Evolutionary conservation across 345 rosid species (phyloP).

Genomic region (Pseudoturritis turrita): DNA sequence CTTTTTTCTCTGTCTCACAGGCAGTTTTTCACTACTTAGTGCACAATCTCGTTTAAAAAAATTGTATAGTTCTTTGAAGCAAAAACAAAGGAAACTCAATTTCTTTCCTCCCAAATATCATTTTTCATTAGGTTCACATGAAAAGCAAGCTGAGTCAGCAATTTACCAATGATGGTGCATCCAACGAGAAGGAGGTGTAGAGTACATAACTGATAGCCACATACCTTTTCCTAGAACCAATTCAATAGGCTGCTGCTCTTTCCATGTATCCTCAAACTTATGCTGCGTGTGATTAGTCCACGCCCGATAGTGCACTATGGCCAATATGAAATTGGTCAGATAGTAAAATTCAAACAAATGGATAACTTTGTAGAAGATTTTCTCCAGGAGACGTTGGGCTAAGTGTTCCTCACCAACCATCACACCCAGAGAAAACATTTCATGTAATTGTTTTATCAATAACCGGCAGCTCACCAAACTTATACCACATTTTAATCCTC

Average conservation of each 20-base stretch:
- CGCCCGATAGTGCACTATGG: slow-evolving; percentile 78
- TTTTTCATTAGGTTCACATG: not conserved
- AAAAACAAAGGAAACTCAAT: not conserved
- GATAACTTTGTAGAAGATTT: not conserved
- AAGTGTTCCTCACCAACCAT: not conserved
- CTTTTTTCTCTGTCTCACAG: slow-evolving; percentile 69
- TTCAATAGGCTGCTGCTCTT: slow-evolving; percentile 78
- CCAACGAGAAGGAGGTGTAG: not conserved
- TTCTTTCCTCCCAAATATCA: not conserved
- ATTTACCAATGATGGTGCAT: not conserved
- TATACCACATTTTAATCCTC: not conserved
- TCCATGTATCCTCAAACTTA: slow-evolving; percentile 92
- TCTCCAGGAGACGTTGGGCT: not conserved
- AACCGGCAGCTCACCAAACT: not conserved
- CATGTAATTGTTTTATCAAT: not conserved
- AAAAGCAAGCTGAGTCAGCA: not conserved
- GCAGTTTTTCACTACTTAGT: slow-evolving; percentile 6
- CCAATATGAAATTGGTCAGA: slow-evolving; percentile 22
- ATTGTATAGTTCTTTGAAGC: not conserved
- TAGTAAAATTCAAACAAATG: not conserved
- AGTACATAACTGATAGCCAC: not conserved
- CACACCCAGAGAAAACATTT: not conserved
- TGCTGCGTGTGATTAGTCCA: slow-evolving; percentile 80
- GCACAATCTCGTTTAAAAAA: not conserved
- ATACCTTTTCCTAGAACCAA: slow-evolving; percentile 85